These are phyloP conservation scores for Boletales sp. DNA, from an alignment of 768 basidiomycete species.

Conservation along the genomic window DNA sequence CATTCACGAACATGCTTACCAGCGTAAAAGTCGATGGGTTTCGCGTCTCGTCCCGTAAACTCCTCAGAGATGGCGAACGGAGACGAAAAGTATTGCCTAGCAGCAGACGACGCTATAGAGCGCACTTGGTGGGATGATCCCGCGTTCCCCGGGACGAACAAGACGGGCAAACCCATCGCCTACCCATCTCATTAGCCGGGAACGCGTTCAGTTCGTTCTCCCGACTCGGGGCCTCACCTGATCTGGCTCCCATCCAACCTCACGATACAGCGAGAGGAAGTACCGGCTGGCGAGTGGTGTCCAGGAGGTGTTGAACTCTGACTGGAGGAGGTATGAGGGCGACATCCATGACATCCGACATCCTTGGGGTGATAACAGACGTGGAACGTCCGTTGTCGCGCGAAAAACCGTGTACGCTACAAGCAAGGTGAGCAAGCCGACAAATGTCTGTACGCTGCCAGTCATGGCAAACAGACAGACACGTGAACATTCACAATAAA, in stretches of 20 bases:
- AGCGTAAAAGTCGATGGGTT: conserved; percentile 81
- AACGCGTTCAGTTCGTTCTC: conserved; percentile 2
- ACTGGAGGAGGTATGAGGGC: conserved; percentile 79
- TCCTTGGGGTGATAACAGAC: conserved; percentile 76
- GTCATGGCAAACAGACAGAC: conserved; percentile 13
- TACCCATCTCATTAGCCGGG: conserved; percentile 7
- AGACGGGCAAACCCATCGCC: conserved; percentile 68
- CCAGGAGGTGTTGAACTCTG: conserved; percentile 63
- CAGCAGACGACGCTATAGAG: conserved; percentile 89
- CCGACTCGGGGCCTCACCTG: conserved; percentile 39
- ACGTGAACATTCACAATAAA: too few species aligned
- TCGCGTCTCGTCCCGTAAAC: conserved; percentile 44
- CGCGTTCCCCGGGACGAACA: conserved; percentile 97
- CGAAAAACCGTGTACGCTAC: conserved; percentile 39
- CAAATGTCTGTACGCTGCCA: conserved; percentile 2
- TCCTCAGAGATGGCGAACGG: conserved; percentile 54
- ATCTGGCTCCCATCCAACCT: conserved; percentile 75
- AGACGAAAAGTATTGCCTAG: conserved; percentile 70
- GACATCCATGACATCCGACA: conserved; percentile 98
- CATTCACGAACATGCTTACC: conserved; percentile 41
- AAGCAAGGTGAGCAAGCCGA: conserved; percentile 35
- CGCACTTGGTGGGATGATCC: conserved; percentile 93
- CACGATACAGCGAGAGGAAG: conserved; percentile 88
- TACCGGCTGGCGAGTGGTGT: conserved; percentile 72
- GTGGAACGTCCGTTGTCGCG: conserved; percentile 41